Base-by-base conservation (phyloP, 352 stramenopile genomes). In the Phytopythium aichiense region DNA sequence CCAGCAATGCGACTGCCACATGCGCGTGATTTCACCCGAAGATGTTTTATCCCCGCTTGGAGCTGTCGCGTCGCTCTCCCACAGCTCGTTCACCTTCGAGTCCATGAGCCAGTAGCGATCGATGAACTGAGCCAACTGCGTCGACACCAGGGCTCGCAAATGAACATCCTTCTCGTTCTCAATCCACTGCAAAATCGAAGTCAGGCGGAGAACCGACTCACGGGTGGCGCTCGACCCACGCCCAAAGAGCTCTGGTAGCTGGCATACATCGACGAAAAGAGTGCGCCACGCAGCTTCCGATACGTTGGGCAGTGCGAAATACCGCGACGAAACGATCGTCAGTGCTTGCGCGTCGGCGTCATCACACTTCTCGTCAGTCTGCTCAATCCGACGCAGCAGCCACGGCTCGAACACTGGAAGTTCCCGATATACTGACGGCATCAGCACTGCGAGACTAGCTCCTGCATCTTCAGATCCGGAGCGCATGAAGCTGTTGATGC, bases 101-200 rank as follows among this genome's bases (percentile, higher is more conserved):
- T 30, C 31, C 7, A 4, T 35, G 18, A 60, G 52, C 83, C 83
- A 92, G 12, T 69, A 61, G 0, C 66, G 66, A 31, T 91, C 76
- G 38, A 91, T 43, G 25, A 75, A 61, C 8, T 65, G 58, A 22
- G 76, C 74, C 28, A 92, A 62, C 50, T 74, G 68, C 31, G 51
- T 61, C 16, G 84, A 91, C n/a, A 90, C 58, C 0, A 22, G 65
- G 11, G 68, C 64, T 33, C 82, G 88, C 4, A 71, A 18, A 5
- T 42, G 30, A 7, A 60, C 9, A 43, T 80, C 58, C 23, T 63
- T 8, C 23, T 91, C 84, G 4, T 22, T 33, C 38, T 77, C 63
- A 33, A 90, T 70, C 84, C 77, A 89, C 58, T 71, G 57, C 22
- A 89, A 61, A 12, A 86, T 28, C 15, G 75, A 50, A 9, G 67